These are phyloP conservation scores for Schizopora paradoxa DNA, from an alignment of 1,284 basidiomycete genomes.

Conservation along the genomic window DNA sequence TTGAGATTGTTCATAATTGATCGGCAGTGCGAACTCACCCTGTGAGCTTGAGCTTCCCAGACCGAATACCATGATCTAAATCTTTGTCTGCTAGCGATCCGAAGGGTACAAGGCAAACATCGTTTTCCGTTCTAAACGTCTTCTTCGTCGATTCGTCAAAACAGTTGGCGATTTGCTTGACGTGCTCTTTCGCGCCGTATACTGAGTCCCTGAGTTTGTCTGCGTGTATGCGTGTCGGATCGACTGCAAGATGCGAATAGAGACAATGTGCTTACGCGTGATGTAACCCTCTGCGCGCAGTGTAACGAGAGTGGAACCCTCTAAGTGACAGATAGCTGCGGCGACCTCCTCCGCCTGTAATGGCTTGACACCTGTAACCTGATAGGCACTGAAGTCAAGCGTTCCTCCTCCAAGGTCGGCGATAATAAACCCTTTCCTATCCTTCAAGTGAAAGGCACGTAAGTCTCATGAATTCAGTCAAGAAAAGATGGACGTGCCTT, in stretches of 20 bases:
- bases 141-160: constrained; percentile 51
- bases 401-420: constrained; percentile 20
- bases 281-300: constrained; percentile 34
- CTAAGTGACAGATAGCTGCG: constrained; percentile 36
- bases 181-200: constrained; percentile 30
- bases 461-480: not conserved
- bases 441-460: constrained; percentile 1
- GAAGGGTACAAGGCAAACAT: constrained; percentile 45
- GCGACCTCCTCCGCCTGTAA: constrained; percentile 34
- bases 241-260: constrained; percentile 24
- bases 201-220: constrained; percentile 28
- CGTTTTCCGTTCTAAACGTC: constrained; percentile 36
- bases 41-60: constrained; percentile 40
- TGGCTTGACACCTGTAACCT: constrained; percentile 6
- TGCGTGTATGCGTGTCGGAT: constrained; percentile 21
- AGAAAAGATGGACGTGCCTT: not conserved
- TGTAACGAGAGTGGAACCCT: constrained; percentile 39
- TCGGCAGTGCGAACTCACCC: constrained; percentile 30
- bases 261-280: constrained; percentile 24
- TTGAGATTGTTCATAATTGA: not conserved
- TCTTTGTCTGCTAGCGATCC: constrained; percentile 44
- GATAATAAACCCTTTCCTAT: constrained; percentile 15
- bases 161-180: constrained; percentile 38
- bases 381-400: constrained; percentile 18
- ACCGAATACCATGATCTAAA: constrained; percentile 36